Evolutionary conservation across 2,329 filamentous ascomycete species (phyloP), one percentile per base, ranked within the genome.

Genomic region (Exutisphaerella laricina): DNA sequence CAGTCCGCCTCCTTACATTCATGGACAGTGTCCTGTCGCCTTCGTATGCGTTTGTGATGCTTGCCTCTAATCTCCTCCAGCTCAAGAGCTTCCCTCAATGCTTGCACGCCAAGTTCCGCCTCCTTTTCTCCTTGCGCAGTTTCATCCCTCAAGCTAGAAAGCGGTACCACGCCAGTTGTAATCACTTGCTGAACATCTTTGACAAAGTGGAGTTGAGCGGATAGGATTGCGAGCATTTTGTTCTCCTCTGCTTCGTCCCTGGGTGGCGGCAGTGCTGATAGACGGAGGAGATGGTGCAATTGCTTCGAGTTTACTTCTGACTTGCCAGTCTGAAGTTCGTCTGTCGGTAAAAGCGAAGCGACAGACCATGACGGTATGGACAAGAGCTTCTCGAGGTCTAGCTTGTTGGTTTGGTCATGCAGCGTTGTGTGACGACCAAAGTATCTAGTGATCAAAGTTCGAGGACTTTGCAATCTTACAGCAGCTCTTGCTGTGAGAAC

Each of bases 151-250:
- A 97, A 83, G 32, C 83, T 82, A 38, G 78, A 74, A 31, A 98
- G 67, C 0, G 92, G 89, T 43, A 80, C 73, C 0, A 96, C 72
- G 3, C 76, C 80, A 0, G 72, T 67, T 0, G 87, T 89, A 62
- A 94, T 77, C 36, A 95, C 82, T 32, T 74, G 70, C 59, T 94
- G 89, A 14, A 97, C 81, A 49, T 88, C 79, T 48, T 79, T 81
- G n/a, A 97, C 88, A 60, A 98, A 98, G 58, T 85, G 83, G 0
- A 98, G 77, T 61, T 98, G 92, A 22, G 84, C 80, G 39, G 82
- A 75, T 2, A 98, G 74, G 1, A 83, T 89, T 16, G 75, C 61
- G 3, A 94, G 74, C 78, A 95, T 87, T 18, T 72, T 67, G 0
- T 70, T 58, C 62, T 94, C 84, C 55, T 88, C 82, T 39, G 71